Percentiles rank a stretch among this genome's conserved stretches.
Conservation (phyloP, 768 basidiomycete species). For the Hydnum rufescens region DNA sequence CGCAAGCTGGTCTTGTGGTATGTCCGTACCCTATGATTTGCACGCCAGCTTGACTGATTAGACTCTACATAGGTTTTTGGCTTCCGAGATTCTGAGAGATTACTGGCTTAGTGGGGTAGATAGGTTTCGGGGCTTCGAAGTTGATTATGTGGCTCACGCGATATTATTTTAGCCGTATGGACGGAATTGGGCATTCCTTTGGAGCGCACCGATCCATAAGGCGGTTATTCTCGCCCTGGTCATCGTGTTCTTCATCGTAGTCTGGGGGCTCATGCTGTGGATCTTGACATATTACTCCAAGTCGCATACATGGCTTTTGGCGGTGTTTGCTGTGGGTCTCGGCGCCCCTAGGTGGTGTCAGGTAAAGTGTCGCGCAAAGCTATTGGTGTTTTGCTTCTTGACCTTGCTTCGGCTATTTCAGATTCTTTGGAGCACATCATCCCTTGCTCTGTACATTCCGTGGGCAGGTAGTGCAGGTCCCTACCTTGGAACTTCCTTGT, state of each 20-base stretch:
- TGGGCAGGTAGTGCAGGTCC: constrained; percentile 79
- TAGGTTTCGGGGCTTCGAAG: constrained; percentile 17
- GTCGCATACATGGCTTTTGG: constrained; percentile 86
- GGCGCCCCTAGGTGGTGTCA: constrained; percentile 94
- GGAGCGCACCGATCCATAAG: constrained; percentile 63
- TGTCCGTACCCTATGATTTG: neutral
- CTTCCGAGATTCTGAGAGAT: constrained; percentile 78
- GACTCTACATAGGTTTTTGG: constrained; percentile 36
- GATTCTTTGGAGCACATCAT: constrained; percentile 94
- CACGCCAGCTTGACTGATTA: neutral
- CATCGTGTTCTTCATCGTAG: constrained; percentile 63
- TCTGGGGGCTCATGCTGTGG: constrained; percentile 60
- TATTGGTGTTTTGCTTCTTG: neutral
- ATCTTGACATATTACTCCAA: constrained; percentile 75
- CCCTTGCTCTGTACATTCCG: constrained; percentile 78
- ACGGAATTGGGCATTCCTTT: constrained; percentile 88
- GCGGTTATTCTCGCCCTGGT: constrained; percentile 71
- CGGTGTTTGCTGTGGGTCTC: constrained; percentile 87
- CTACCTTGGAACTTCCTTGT: constrained; percentile 74
- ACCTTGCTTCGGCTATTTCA: constrained; percentile 14
- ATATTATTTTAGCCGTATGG: constrained; percentile 47
- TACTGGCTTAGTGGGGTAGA: constrained; percentile 78
- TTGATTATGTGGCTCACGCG: neutral
- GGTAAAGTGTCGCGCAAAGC: constrained; percentile 20
- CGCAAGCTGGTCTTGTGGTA: constrained; percentile 71